Base-by-base conservation (phyloP, 2,329 filamentous ascomycete species). In the Clarireedia homoeocarpa region DNA sequence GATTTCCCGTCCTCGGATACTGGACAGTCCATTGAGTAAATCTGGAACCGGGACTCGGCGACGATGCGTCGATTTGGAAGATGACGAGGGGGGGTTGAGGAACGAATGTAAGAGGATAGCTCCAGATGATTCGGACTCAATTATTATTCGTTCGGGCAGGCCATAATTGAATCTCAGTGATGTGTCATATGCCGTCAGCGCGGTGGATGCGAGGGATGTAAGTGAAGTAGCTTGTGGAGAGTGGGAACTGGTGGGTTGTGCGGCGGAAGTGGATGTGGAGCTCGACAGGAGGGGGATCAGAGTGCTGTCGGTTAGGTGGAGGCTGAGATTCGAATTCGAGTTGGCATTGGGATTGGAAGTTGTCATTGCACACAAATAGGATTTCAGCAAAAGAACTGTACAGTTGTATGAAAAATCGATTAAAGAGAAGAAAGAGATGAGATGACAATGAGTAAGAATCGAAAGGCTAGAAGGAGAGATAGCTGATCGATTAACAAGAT, bases 201-300 rank as follows among this genome's bases (percentile, higher is more conserved):
- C 78, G 50, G 76, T 74, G 47, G 74, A 73, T 34, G 81, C 74
- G 44, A 84, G 75, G 4, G 73, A 67, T 6, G 77, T 74, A 51
- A 85, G 75, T n/a, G 78, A 73, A 51, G 76, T 72, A 57, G 76
- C 58, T 56, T 66, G 66, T 17, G 59, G 56, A 51, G 52, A 54
- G 45, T 53, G 52, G 38, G 53, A 36, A n/a, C 49, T 49, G 15
- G 24, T 23, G 58, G 39, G 27, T 54, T 30, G 34, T 57, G 49
- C 24, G 38, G 59, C 53, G 30, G 60, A 7, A 14, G 6, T 26
- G 20, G 67, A 53, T 70, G 69, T 71, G 10, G 66, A 59, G 26
- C 65, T 62, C 56, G 77, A 75, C 65, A 84, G 75, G 61, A 85
- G 75, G 34, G 81, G 79, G 4, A 78, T 80, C 61, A 81, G 75